Conservation (phyloP, 2,329 filamentous ascomycete genomes). For the Xylaria sp. region DNA sequence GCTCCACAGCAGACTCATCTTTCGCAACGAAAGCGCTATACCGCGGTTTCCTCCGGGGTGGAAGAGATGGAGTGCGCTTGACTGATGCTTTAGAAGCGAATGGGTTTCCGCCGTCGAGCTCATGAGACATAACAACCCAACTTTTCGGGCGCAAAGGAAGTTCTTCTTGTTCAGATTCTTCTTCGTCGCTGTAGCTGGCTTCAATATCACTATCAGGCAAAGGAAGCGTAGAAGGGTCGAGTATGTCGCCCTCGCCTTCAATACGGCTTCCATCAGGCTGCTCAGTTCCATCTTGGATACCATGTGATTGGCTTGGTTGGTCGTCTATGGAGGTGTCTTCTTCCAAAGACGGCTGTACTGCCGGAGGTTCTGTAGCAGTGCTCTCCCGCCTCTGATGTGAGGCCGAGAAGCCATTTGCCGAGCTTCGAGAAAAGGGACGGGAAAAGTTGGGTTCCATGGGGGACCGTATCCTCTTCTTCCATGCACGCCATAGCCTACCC, state of each 20-base stretch:
- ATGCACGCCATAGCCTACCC: slow-evolving; percentile 90
- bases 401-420: slow-evolving; percentile 50
- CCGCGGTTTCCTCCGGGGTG: slow-evolving; percentile 41
- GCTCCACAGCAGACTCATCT: not conserved
- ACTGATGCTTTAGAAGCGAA: slow-evolving; percentile 51
- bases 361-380: slow-evolving; percentile 53
- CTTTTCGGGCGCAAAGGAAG: slow-evolving; percentile 60
- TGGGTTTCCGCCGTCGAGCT: slow-evolving; percentile 50
- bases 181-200: slow-evolving; percentile 72
- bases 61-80: slow-evolving; percentile 45
- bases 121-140: slow-evolving; percentile 52
- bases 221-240: slow-evolving; percentile 70
- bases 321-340: slow-evolving; percentile 43
- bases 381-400: slow-evolving; percentile 55
- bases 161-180: slow-evolving; percentile 59
- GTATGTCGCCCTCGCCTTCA: slow-evolving; percentile 27
- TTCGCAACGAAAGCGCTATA: slow-evolving; percentile 24
- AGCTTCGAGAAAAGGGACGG: slow-evolving; percentile 62
- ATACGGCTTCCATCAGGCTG: slow-evolving; percentile 16
- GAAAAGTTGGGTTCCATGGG: slow-evolving; percentile 61
- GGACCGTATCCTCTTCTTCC: slow-evolving; percentile 85
- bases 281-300: slow-evolving; percentile 4
- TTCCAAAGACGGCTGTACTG: slow-evolving; percentile 49
- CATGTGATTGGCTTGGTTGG: slow-evolving; percentile 20
- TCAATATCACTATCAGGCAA: slow-evolving; percentile 75